phyloP scores from a whole-genome alignment of 2,329 filamentous ascomycete species.

The Ophiostoma angusticollis region DNA sequence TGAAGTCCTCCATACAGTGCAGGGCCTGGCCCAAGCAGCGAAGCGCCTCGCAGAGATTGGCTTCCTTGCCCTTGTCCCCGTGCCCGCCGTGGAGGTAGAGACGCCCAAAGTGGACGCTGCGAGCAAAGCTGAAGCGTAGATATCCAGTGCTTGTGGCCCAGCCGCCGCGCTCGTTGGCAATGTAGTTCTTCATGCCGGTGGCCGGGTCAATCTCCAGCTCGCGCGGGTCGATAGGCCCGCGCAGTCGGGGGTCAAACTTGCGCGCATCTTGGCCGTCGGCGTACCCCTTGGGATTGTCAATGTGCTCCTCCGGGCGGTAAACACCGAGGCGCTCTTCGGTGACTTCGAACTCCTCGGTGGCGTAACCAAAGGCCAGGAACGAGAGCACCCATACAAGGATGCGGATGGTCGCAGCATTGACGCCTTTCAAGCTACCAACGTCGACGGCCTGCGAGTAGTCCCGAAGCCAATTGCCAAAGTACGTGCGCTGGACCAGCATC shows the following conservation, averaged over 20 bases:
- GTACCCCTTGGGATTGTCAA: conserved; percentile 73
- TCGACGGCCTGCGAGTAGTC: conserved; percentile 80
- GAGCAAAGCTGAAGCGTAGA: conserved; percentile 59
- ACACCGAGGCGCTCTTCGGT: conserved; percentile 68
- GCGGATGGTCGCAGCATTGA: conserved; percentile 65
- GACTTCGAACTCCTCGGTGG: conserved; percentile 76
- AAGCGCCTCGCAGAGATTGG: conserved; percentile 68
- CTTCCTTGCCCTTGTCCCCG: conserved; percentile 52
- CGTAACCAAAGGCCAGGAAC: conserved; percentile 72
- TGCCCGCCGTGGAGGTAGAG: conserved; percentile 55
- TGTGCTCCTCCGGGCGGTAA: conserved; percentile 64
- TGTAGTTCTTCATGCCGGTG: conserved; percentile 99
- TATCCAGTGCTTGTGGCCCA: conserved; percentile 90
- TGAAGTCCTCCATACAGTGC: conserved; percentile 68
- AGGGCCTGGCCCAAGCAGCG: conserved; percentile 63
- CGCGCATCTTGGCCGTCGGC: conserved; percentile 78
- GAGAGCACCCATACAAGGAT: conserved; percentile 70
- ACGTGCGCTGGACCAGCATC: conserved; percentile 63
- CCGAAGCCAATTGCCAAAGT: conserved; percentile 78
- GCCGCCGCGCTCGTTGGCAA: conserved; percentile 73
- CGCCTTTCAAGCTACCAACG: conserved; percentile 64
- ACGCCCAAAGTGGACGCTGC: conserved; percentile 66
- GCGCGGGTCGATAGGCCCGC: conserved; percentile 58
- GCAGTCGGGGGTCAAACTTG: conserved; percentile 66
- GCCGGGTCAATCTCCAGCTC: conserved; percentile 61